Base-by-base conservation (phyloP, 805 yeast genomes). In the Yamadazyma scolyti region DNA sequence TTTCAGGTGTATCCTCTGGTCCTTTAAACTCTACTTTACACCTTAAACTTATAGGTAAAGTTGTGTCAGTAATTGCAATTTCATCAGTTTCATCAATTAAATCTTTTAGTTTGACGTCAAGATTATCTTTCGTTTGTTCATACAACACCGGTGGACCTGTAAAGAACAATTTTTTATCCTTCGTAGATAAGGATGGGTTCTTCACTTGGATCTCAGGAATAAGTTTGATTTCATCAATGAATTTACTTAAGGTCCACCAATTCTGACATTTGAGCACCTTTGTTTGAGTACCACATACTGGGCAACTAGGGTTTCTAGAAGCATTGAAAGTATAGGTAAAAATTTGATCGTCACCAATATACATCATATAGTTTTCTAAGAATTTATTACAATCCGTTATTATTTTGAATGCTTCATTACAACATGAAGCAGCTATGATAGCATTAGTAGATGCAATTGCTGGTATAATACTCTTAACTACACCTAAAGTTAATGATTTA, bases 361-460 rank as follows among this genome's bases (percentile, higher is more conserved):
- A 85, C 76, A 82, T 83, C 84, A 86, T 80, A 52, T 83, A 83
- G 58, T 87, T 89, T 37, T 77, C 73, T 43, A 84, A 57, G 11
- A 61, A 59, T 0, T 88, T 90, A 39, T 77, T 77, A 34, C 77
- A 65, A 32, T 80, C 76, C 2, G 95, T 77, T 25, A 85, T 71
- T 15, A 88, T 65, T 50, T 89, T 89, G 55, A 86, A 75, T 2
- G 82, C 85, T 54, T 88, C 96, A 41, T 82, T 83, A 50, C 93
- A 82, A 52, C 95, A 84, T 5, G 87, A 71, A 0, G 93, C 94
- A 0, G 97, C 96, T 19, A 90, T 75, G 14, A 90, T 72, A 2
- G 97, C 95, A 54, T 93, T 90, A 0, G 97, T 89, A 2, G 95
- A 81, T 1, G 96, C 96, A 32, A 89, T 84, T 2, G 96, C 89